Base-by-base conservation (phyloP, 306 rosid species). In the Corylus avellana region DNA sequence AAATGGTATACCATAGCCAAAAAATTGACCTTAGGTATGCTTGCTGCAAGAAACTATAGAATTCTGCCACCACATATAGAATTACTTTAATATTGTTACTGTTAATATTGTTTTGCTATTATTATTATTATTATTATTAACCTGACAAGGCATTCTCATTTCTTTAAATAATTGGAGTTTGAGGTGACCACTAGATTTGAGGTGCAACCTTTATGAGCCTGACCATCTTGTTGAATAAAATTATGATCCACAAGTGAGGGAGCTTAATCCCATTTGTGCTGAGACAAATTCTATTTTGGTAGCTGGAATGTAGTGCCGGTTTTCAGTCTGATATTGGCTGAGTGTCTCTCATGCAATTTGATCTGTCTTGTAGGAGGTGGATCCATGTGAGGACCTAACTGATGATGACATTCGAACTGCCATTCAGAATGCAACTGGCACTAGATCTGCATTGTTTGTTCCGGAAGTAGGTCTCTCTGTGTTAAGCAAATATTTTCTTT, bases 351-450 rank as follows among this genome's bases (percentile, higher is more conserved):
- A 75, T 79, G 73, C 70, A 72, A 74, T 64, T 77, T 78, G 35
- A 54, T 77, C 62, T 84, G 9, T 56, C 86, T 22, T 82, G 88
- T 83, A 96, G 99, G 99, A 93, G 86, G 99, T 96, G 79, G 99
- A 96, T 91, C 99, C 99, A n/a, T 96, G 99, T 69, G 97, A 93
- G 90, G 96, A 88, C 79, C 89, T 96, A 85, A 93, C 98, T 84
- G 99, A 96, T 87, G 98, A 93, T 64, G 99, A 93, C 86, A 91
- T 96, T 78, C 96, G 97, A 37, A 96, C 99, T 69, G 97, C 99
- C 67, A 96, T 96, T 82, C 99, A 93, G 86, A 96, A 96, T 86
- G 98, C 99, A 67, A 96, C 97, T 39, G 99, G 99, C 79, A 94
- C 99, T 51, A 93, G 78, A 85, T 91, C 97, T 73, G 99, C 99